These are phyloP conservation scores for Scleromitrula shiraiana DNA, from an alignment of 2,329 filamentous ascomycete species.

Conservation along the genomic window DNA sequence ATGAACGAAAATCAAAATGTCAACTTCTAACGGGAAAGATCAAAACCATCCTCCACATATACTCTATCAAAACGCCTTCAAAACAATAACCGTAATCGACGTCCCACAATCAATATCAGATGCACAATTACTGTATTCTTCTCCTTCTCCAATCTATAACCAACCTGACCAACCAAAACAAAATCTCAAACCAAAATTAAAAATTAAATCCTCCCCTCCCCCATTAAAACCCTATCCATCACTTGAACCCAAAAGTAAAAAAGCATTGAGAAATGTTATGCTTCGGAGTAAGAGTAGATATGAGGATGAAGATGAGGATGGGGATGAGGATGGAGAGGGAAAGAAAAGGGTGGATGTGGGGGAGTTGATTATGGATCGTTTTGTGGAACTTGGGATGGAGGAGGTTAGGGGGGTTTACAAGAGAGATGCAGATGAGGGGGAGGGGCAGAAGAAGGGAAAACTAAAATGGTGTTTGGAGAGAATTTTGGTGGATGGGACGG, in stretches of 20 bases:
- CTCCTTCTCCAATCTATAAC: not conserved
- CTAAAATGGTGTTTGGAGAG: conserved; percentile 24
- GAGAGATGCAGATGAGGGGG: too few relatives aligned
- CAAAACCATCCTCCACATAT: not conserved
- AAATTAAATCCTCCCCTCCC: conserved; percentile 34
- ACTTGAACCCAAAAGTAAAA: conserved; percentile 44
- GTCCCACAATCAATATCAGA: conserved; percentile 62
- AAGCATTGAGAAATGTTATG: conserved; percentile 22
- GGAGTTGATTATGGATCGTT: conserved; percentile 23
- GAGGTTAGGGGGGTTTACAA: conserved; percentile 17
- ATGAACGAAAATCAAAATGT: too few relatives aligned
- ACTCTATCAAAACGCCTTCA: not conserved
- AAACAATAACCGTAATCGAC: conserved; percentile 39
- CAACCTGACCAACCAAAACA: not conserved
- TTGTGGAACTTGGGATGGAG: conserved; percentile 24
- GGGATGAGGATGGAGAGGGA: too few relatives aligned
- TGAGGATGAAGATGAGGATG: too few relatives aligned
- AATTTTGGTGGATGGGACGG: not conserved
- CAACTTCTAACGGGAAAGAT: too few relatives aligned
- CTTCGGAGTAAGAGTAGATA: conserved; percentile 7
- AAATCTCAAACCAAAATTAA: conserved; percentile 14
- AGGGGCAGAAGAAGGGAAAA: too few relatives aligned
- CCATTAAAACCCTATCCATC: conserved; percentile 37
- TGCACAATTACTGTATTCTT: conserved; percentile 39
- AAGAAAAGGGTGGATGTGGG: too few relatives aligned